phyloP scores from a whole-genome alignment of 495 filamentous ascomycete genomes.

The Lentithecium fluviatile region DNA sequence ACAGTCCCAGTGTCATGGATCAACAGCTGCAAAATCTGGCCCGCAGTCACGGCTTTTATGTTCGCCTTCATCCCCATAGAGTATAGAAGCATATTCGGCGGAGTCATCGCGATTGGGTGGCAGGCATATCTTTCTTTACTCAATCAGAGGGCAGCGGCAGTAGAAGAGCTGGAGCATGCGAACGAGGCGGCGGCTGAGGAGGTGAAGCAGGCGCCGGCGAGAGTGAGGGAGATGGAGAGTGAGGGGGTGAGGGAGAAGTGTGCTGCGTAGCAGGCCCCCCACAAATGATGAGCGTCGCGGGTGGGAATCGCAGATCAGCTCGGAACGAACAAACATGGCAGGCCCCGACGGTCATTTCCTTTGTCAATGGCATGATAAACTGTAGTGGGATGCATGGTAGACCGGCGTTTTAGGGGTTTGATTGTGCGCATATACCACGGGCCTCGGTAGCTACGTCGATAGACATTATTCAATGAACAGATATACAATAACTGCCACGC shows the following conservation, averaged over 20 bases:
- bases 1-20: constrained; percentile 74
- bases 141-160: constrained; percentile 66
- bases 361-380: no score
- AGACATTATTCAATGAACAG: no score
- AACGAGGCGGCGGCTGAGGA: background rate
- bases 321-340: background rate
- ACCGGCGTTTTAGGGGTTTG: no score
- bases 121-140: constrained; percentile 85
- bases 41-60: constrained; percentile 80
- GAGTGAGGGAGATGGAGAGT: background rate
- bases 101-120: constrained; percentile 78
- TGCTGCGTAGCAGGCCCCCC: background rate
- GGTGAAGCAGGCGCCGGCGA: background rate
- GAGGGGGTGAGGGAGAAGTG: background rate
- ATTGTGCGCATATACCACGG: no score
- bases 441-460: no score
- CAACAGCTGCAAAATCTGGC: constrained; percentile 89
- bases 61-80: constrained; percentile 79
- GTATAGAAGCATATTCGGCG: constrained; percentile 76
- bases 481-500: no score
- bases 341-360: background rate
- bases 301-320: background rate
- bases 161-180: background rate
- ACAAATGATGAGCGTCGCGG: background rate
- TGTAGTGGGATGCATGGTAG: no score